Evolutionary conservation across 495 filamentous ascomycete genomes (phyloP), one percentile per base, ranked within the genome.

Genomic region (Penicillium pancosmium): DNA sequence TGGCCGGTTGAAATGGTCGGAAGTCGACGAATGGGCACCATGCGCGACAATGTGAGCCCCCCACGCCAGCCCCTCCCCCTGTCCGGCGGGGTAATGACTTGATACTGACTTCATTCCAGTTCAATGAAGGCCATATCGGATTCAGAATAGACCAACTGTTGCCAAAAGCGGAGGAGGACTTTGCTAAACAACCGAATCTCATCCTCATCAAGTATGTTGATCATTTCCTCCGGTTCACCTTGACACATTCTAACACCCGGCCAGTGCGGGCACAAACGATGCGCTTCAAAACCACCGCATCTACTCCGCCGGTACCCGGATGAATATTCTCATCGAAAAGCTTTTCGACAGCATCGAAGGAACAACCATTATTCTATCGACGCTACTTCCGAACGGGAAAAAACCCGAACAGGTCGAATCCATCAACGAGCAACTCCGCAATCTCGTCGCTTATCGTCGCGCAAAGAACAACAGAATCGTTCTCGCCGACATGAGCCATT

Each of bases 1-100:
- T 74, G 70, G 71, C 59, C 69, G 21, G 79, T 83, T 12, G 77
- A 84, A 64, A 82, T 84, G 74, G 73, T 84, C 15, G 82, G 83
- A 11, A 76, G 71, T 34, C 50, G 66, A 43, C 63, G 64, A 10
- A 65, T 68, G 59, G 82, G 83, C 16, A 77, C 63, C 4, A 84
- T 84, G 79, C 33, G 58, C 47, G 74, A 86, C 63, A 80, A 81
- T 68, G 67, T 61, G 4, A 46, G 13, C 23, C 34, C 27, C 8
- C 1, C 19, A 18, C 2, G 43, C 8, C 2, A 55, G 18, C 5
- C 44, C 18, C 31, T 40, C 40, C 54, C 15, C 8, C 16, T 19
- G 25, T 31, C 27, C 27, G 27, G 27, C 5, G 36, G 36, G 36
- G 36, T 40, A 40, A 9, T 40, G 36, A 13, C 36, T 40, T 13